phyloP scores from a whole-genome alignment of 179 eudicot species.

The Gypsophila paniculata region DNA sequence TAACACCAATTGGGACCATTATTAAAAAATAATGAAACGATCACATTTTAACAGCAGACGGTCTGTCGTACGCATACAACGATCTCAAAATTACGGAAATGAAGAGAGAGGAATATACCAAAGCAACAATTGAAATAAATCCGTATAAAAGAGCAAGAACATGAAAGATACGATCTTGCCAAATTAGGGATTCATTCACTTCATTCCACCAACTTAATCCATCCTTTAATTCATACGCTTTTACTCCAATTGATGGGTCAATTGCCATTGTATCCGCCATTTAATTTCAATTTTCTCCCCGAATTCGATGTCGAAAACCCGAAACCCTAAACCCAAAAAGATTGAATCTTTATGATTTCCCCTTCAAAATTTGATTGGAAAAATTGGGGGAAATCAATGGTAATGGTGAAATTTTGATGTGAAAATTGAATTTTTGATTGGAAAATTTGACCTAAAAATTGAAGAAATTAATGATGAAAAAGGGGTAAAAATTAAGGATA shows the following conservation, averaged over 20 bases:
- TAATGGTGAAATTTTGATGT: neutral
- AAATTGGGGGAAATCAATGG: neutral
- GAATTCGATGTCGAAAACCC: neutral
- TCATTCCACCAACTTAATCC: slow-evolving; percentile 69
- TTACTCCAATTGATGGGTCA: slow-evolving; percentile 44
- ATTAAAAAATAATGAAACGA: no score
- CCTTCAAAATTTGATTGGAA: no score
- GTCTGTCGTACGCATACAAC: no score
- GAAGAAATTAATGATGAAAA: no score
- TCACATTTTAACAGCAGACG: no score
- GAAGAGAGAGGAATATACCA: slow-evolving; percentile 34
- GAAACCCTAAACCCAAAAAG: neutral
- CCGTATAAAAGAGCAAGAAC: slow-evolving; percentile 70
- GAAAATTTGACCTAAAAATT: neutral
- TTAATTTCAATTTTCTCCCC: slow-evolving; percentile 1
- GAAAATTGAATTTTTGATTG: neutral
- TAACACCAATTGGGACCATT: no score
- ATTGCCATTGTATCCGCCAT: slow-evolving; percentile 33
- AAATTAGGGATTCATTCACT: slow-evolving; percentile 50
- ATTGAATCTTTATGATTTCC: neutral
- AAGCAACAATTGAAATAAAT: slow-evolving; percentile 64
- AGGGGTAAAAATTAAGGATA: no score
- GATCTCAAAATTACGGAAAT: neutral
- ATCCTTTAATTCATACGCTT: slow-evolving; percentile 40
- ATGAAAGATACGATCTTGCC: slow-evolving; percentile 91